Base-by-base conservation (phyloP, 306 rosid genomes). In the Dalbergia oliveri region DNA sequence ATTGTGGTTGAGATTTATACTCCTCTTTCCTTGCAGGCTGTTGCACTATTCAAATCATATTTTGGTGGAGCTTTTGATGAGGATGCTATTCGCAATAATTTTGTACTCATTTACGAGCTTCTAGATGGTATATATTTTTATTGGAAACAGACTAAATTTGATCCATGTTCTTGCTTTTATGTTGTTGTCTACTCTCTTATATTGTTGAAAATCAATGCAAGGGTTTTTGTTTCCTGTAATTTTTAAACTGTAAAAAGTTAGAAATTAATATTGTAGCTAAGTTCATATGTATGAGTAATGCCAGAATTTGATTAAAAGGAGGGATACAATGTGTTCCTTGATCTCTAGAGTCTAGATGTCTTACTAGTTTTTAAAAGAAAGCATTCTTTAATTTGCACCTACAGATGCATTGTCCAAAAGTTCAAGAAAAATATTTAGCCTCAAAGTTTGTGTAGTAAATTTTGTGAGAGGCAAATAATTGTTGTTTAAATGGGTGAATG, bases 51-150 rank as follows among this genome's bases (percentile, higher is more conserved):
- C 88, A 95, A 95, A 86, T 95, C 99, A 34, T 95, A 95, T 87
- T 95, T 95, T 83, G 99, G 99, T 23, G 98, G 99, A 65, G 94
- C 99, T 60, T 96, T 96, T 82, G 99, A 96, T 44, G 99, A 96
- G 82, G 99, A 96, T 87, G 98, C 99, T 45, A 96, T 96, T 77
- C 99, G 98, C 69, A 96, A 96, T 81, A 96, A 96, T 82, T 96
- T 93, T 86, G 99, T 96, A 66, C 94, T 96, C 83, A 96, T 96
- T 78, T 96, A 96, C 53, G 98, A 93, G 90, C 94, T 96, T 61
- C 87, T 96, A 84, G 99, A 93, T 78, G 99, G 98, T 93, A 86
- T 18, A 86, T 86, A 81, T 23, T 21, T 75, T 78, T 50, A 15
- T 75, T 51, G 59, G 76, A 18, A 69, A 57, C 66, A 31, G 23